Base-by-base conservation (phyloP, 148 eudicot species). In the Polygonum maritimum region DNA sequence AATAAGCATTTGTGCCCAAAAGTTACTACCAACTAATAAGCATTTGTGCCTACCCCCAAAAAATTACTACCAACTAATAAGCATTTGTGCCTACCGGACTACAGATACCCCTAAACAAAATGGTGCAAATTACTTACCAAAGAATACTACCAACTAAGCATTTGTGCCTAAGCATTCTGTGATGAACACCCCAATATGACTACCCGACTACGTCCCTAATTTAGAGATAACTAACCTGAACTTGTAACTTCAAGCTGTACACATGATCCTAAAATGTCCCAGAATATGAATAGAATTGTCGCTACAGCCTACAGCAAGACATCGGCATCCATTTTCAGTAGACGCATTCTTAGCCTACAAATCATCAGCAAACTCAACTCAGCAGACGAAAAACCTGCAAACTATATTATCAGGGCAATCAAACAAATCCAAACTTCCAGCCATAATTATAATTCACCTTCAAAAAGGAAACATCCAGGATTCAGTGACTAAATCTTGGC, bases 281-380 rank as follows among this genome's bases (percentile, higher is more conserved):
- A 95, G 19, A n/a, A 92, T 79, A 74, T 79, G 83, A 33, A 95
- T 77, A 69, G 96, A 87, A 75, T 95, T 95, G 71, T 95, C 91
- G 71, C 89, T 90, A 74, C 98, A 95, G 36, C 97, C 98, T 69
- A 95, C 82, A 39, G 92, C 96, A 79, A 95, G 92, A 77, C 76
- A 81, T 47, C 48, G 78, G 69, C 75, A 62, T 48, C 75, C 82
- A 16, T 80, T 77, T 62, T 47, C 58, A 0, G 78, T 76, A 67
- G 90, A 63, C 55, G 77, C 65, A 48, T 79, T 72, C 57, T 75
- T 76, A 78, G 82, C 90, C 95, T 92, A 79, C 80, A 78, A 80
- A 77, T 19, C 36, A 67, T 5, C 19, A 47, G n/a, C 8, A 76
- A 51, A 63, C 40, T 15, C 51, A 39, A 72, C 48, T 57, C 36